These are phyloP conservation scores for Blastomyces parvus DNA, from an alignment of 2,329 filamentous ascomycete species.

Conservation along the genomic window DNA sequence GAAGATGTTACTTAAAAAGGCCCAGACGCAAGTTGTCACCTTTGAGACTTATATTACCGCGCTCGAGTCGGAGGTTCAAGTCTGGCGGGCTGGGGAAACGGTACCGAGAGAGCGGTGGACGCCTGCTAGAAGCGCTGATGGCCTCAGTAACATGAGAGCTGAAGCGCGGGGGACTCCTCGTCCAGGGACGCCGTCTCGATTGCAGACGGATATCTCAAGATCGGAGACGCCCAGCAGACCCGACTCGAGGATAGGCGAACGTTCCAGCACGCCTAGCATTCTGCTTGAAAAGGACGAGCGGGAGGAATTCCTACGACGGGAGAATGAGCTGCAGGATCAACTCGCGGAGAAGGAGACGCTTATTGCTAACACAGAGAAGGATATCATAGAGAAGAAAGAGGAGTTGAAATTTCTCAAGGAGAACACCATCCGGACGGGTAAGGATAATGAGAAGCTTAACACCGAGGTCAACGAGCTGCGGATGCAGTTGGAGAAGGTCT, in stretches of 20 bases:
- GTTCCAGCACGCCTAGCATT: slow-evolving; percentile 76
- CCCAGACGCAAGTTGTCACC: slow-evolving; percentile 76
- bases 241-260: slow-evolving; percentile 63
- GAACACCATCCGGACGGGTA: slow-evolving; percentile 69
- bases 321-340: slow-evolving; percentile 96
- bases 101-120: slow-evolving; percentile 90
- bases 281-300: slow-evolving; percentile 91
- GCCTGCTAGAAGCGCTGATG: slow-evolving; percentile 50
- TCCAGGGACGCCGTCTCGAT: slow-evolving; percentile 33
- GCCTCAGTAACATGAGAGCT: slow-evolving; percentile 40
- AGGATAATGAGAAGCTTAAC: slow-evolving; percentile 80
- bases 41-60: slow-evolving; percentile 80
- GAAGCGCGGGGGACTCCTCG: slow-evolving; percentile 39
- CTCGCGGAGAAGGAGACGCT: slow-evolving; percentile 84
- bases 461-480: slow-evolving; percentile 84
- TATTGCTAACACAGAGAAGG: slow-evolving; percentile 68
- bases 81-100: slow-evolving; percentile 78
- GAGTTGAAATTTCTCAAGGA: slow-evolving; percentile 80
- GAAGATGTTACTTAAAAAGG: slow-evolving; percentile 86
- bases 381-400: slow-evolving; percentile 71
- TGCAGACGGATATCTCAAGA: slow-evolving; percentile 36
- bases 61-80: slow-evolving; percentile 72
- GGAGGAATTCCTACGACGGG: slow-evolving; percentile 86
- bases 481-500: slow-evolving; percentile 93
- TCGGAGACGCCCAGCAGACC: slow-evolving; percentile 53